Base-by-base conservation (phyloP, 2,329 filamentous ascomycete species). In the Colletotrichum sp. region DNA sequence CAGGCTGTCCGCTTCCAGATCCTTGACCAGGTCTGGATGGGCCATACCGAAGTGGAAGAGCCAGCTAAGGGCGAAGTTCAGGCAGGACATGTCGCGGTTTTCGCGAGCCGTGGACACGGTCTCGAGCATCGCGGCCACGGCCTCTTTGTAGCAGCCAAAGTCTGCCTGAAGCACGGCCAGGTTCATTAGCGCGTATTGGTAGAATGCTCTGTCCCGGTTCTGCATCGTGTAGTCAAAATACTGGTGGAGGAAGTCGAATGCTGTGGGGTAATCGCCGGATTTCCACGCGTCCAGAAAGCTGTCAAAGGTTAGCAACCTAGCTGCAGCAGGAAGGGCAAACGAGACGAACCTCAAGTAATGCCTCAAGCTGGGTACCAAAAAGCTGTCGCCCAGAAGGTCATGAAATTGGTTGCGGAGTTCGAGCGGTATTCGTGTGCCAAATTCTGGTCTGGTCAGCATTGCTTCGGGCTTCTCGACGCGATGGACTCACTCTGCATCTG, bases 161-260 rank as follows among this genome's bases (percentile, higher is more conserved):
- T 99, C 97, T 18, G 96, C 95, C 82, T 99, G 96, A 6, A 99
- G 90, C 39, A 98, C 95, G 5, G 96, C 96, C 75, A 98, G 90
- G 81, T 98, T 98, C 82, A 99, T 93, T 16, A 99, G 87, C 1
- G 97, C 97, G 82, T 98, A 98, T 82, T 99, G 97, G 81, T 99
- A 99, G 80, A 96, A 96, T 7, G 94, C 91, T 28, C 95, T 93
- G 80, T 98, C 95, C 76, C 93, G 89, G 79, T 93, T 94, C 80
- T 97, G 94, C 92, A 98, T 96, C 2, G 96, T 97, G 84, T 98
- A 98, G 84, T 99, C 97, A 81, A 98, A 99, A 84, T 98, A 99
- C 68, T 95, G 93, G 83, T 99, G 96, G 24, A 99, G 89, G 79
- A 93, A 93, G 81, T 99, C 96, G 82, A 98, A 97, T 0, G 97